Base-by-base conservation (phyloP, 768 basidiomycete genomes). In the Boletus reticuloceps region DNA sequence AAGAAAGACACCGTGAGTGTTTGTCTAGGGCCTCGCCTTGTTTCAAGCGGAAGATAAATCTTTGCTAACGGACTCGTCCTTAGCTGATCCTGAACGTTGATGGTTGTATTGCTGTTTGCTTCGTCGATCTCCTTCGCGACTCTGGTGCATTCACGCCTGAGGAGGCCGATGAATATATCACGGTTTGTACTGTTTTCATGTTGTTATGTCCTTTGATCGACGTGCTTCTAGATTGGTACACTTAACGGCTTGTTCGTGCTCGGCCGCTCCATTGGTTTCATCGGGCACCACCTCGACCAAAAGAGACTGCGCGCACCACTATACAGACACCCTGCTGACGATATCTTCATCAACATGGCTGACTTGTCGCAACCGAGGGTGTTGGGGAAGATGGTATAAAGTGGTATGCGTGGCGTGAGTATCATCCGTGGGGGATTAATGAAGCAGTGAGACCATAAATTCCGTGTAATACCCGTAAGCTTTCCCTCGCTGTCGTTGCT, bases 211-310 rank as follows among this genome's bases (percentile, higher is more conserved):
- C 22, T 20, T 20, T 16, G 4, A 12, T 38, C 56, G 50, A 55
- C 50, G 5, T 9, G 41, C 20, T 34, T 27, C 22, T 50, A 79
- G 82, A 94, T 94, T 59, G 94, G 94, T 50, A 90, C 91, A 4
- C 82, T 99, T 54, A 98, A 98, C 69, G 96, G 95, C 54, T 80
- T 99, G 55, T 98, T 98, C 76, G 96, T 99, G 44, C 86, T 98
- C 51, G 96, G 96, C 45, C 91, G 96, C 62, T 93, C 90, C 72
- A 97, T 97, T 72, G 96, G 95, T 61, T 97, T 98, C 83, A 94
- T 96, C 65, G 94, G 94, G 39, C 93, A 92, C 77, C 91, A 91
- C 70, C 85, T 94, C 47, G 96, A 98, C 78, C 96, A 98, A 82
- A 95, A 94, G 82, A 83, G 94, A 63, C 84, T 96, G 69, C 85